phyloP scores from a whole-genome alignment of 1,284 basidiomycete genomes.

The Trametes polyzona region DNA sequence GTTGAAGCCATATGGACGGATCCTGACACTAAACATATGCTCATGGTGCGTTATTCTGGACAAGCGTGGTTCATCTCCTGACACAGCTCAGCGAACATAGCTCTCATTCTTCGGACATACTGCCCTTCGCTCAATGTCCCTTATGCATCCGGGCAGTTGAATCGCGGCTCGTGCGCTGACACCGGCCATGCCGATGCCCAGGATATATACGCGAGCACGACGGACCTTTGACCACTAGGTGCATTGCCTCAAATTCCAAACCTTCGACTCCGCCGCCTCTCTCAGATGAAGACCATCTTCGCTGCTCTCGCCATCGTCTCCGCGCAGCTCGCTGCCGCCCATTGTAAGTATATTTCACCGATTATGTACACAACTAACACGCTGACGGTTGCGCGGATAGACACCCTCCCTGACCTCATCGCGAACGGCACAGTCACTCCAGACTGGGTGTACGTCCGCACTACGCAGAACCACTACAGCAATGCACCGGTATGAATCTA shows the following conservation, averaged over 20 bases:
- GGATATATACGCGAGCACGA: neutral
- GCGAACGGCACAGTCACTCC: conserved; percentile 17
- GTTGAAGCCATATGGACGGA: neutral
- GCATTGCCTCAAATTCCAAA: neutral
- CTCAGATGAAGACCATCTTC: conserved; percentile 29
- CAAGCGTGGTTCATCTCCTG: neutral
- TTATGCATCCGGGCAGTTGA: neutral
- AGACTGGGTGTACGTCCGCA: conserved; percentile 47
- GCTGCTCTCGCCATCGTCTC: conserved; percentile 26
- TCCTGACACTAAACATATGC: neutral
- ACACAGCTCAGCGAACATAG: neutral
- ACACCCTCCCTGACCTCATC: conserved; percentile 33
- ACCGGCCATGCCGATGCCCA: neutral
- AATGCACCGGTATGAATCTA: conserved; percentile 40
- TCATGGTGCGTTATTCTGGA: too few species aligned
- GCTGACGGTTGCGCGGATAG: conserved; percentile 8
- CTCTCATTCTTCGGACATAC: neutral
- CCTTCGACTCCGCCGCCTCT: neutral
- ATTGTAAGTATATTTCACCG: conserved; percentile 21
- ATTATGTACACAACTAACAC: neutral
- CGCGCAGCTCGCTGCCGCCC: conserved; percentile 27
- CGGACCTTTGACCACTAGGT: neutral
- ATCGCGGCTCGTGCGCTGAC: neutral
- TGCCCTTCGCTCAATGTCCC: neutral
- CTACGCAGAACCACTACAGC: conserved; percentile 45